These are phyloP conservation scores for Boletus bicolor DNA, from an alignment of 768 basidiomycete species.

Conservation along the genomic window DNA sequence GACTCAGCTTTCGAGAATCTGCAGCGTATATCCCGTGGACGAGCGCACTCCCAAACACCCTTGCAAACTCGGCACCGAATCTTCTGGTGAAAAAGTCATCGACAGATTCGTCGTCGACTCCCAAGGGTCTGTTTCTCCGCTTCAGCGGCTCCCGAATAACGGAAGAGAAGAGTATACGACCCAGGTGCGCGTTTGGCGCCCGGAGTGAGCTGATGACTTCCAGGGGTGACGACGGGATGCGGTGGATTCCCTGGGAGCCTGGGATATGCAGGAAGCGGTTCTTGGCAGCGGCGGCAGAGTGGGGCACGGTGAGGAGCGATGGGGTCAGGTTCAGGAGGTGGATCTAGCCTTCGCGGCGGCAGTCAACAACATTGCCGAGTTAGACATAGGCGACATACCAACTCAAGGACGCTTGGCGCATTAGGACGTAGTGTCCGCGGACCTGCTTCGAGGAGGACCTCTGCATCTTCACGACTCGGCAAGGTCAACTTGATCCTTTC, in stretches of 20 bases:
- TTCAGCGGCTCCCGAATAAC: constrained; percentile 58
- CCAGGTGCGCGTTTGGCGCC: constrained; percentile 33
- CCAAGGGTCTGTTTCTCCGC: constrained; percentile 38
- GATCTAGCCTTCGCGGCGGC: constrained; percentile 49
- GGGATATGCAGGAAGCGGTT: constrained; percentile 71
- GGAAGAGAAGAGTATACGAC: constrained; percentile 48
- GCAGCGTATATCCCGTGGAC: constrained; percentile 94
- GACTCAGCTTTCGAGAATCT: constrained; percentile 70
- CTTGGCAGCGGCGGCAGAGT: constrained; percentile 66
- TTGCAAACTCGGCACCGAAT: constrained; percentile 71
- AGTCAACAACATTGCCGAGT: constrained; percentile 10
- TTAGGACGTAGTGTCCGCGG: constrained; percentile 84
- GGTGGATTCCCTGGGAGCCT: constrained; percentile 48
- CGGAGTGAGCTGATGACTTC: constrained; percentile 37
- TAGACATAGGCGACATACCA: constrained; percentile 48
- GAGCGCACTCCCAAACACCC: constrained; percentile 72
- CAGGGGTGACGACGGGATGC: constrained; percentile 42
- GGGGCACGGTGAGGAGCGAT: constrained; percentile 63
- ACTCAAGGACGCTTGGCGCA: constrained; percentile 66
- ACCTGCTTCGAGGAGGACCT: constrained; percentile 76
- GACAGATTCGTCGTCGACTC: constrained; percentile 68
- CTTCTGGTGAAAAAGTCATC: constrained; percentile 73
- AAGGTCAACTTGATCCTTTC: constrained; percentile 46
- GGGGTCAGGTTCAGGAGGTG: constrained; percentile 64
- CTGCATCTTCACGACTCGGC: constrained; percentile 27